Conservation (phyloP, 1,284 basidiomycete genomes). For the Fomitopsis schrenkii region DNA sequence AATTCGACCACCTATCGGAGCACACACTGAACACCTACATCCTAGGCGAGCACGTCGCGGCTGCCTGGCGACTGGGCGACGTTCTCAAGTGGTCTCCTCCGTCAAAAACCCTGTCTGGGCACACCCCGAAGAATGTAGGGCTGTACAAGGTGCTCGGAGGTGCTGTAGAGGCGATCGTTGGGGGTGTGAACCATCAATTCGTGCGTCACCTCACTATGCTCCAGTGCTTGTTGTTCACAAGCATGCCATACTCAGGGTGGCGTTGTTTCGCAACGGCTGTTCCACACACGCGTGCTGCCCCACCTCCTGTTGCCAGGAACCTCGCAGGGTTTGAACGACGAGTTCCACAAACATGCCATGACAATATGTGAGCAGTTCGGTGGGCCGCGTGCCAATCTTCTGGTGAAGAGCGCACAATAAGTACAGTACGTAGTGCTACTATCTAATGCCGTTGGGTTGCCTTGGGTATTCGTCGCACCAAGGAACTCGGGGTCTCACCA, state of each 20-base stretch:
- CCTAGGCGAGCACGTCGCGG: conserved; percentile 67
- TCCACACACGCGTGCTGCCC: conserved; percentile 65
- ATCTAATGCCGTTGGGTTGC: background rate
- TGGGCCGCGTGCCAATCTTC: conserved; percentile 27
- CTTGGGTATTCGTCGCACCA: background rate
- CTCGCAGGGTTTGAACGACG: conserved; percentile 44
- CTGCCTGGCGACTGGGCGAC: conserved; percentile 65
- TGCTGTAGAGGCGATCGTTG: conserved; percentile 70
- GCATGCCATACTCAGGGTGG: conserved; percentile 44
- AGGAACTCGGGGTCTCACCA: too few species aligned
- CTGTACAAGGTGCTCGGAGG: conserved; percentile 76
- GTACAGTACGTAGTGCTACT: background rate
- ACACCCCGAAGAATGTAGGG: conserved; percentile 47
- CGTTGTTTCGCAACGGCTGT: conserved; percentile 55
- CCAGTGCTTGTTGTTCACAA: conserved; percentile 3
- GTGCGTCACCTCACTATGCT: conserved; percentile 41
- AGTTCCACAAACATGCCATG: conserved; percentile 46
- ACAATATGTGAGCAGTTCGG: conserved; percentile 45
- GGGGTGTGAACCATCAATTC: conserved; percentile 74
- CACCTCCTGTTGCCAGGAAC: conserved; percentile 42
- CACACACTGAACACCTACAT: conserved; percentile 62
- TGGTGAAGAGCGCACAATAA: background rate
- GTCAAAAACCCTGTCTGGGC: conserved; percentile 18
- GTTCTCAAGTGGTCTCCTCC: conserved; percentile 66
- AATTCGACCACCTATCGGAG: conserved; percentile 51